phyloP scores from a whole-genome alignment of 495 filamentous ascomycete genomes.

The Polyplosphaeria fusca region DNA sequence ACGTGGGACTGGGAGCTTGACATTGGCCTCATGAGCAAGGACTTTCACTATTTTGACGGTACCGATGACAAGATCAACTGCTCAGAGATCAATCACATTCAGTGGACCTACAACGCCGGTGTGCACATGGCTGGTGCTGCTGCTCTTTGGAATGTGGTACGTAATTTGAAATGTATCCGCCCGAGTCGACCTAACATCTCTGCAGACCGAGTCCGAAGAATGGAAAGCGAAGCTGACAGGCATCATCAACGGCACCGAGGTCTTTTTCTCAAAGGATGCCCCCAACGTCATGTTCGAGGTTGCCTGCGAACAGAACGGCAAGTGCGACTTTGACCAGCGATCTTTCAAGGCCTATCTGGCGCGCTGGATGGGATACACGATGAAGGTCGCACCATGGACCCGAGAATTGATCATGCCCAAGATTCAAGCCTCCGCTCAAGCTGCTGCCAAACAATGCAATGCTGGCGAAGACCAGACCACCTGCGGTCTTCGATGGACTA shows the following conservation, averaged over 20 bases:
- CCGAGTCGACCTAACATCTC: neutral
- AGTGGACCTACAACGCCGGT: conserved; percentile 76
- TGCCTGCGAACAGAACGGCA: conserved; percentile 62
- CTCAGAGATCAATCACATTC: conserved; percentile 55
- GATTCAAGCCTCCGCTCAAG: conserved; percentile 54
- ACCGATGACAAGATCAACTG: conserved; percentile 58
- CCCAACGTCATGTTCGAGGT: conserved; percentile 61
- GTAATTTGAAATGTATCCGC: conserved; percentile 7
- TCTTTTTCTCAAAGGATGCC: conserved; percentile 57
- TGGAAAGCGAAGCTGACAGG: conserved; percentile 60
- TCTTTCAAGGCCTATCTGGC: conserved; percentile 74
- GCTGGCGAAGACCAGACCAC: conserved; percentile 48
- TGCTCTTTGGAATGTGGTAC: conserved; percentile 71
- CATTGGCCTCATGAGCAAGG: conserved; percentile 52
- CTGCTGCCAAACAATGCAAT: conserved; percentile 61
- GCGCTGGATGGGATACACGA: conserved; percentile 64
- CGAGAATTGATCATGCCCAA: conserved; percentile 54
- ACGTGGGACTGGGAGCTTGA: conserved; percentile 65
- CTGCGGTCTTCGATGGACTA: conserved; percentile 55
- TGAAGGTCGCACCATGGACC: conserved; percentile 65
- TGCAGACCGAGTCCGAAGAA: conserved; percentile 44
- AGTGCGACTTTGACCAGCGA: conserved; percentile 68
- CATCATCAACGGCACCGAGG: conserved; percentile 51
- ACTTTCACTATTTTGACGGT: conserved; percentile 65
- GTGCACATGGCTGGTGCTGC: conserved; percentile 71